Percentiles rank a stretch among this genome's conserved stretches.
phyloP scores from a whole-genome alignment of 2,329 filamentous ascomycete genomes.

The Xylaria sp. region DNA sequence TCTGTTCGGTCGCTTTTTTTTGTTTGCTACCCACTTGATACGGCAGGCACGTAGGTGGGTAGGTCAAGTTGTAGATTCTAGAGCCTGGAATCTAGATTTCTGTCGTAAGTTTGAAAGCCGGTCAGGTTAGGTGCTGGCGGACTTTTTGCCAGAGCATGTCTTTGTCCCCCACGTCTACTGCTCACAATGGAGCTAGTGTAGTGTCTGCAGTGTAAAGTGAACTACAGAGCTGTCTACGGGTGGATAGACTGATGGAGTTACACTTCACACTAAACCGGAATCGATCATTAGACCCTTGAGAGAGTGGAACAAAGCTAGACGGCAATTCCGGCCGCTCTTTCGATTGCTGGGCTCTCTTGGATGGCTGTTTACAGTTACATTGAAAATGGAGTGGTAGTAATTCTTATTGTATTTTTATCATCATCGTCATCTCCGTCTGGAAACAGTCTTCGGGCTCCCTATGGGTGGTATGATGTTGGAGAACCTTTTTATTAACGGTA shows the following conservation, averaged over 20 bases:
- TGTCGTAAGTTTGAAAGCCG: too few relatives aligned
- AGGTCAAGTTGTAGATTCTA: background rate
- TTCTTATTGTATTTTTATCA: background rate
- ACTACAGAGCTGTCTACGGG: background rate
- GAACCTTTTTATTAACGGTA: background rate
- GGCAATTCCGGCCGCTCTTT: constrained; percentile 28
- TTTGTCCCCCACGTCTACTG: background rate
- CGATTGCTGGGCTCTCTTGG: background rate
- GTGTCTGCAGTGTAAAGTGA: background rate
- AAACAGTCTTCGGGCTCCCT: background rate
- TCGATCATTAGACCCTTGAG: background rate
- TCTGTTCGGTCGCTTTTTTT: background rate
- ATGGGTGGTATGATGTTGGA: background rate
- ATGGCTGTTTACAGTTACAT: background rate
- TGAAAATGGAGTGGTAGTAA: background rate
- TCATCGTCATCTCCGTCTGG: background rate
- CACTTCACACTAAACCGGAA: background rate
- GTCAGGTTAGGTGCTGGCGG: background rate
- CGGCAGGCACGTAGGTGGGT: background rate
- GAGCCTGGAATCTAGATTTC: too few relatives aligned
- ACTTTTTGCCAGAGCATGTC: background rate
- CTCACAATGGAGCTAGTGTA: background rate
- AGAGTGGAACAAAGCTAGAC: constrained; percentile 7
- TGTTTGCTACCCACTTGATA: constrained; percentile 7
- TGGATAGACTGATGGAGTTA: background rate